These are phyloP conservation scores for Udeniomyces megalosporus DNA, from an alignment of 768 basidiomycete genomes.

Conservation along the genomic window DNA sequence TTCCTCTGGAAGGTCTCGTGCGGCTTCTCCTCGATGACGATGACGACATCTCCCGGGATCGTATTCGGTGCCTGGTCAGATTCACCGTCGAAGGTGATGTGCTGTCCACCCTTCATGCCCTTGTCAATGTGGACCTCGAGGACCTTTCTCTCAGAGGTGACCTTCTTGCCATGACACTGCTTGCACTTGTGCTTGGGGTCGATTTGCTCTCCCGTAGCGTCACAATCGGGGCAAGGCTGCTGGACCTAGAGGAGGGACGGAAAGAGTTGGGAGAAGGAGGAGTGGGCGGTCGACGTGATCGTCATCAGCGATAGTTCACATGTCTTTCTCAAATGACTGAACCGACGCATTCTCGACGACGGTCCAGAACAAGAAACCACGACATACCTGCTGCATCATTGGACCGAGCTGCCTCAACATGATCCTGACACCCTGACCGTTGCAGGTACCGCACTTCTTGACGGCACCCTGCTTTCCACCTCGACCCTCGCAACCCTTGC, in stretches of 20 bases:
- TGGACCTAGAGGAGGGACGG: slow-evolving; percentile 50
- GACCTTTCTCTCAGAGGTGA: slow-evolving; percentile 82
- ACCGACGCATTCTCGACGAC: neutral
- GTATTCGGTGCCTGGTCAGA: slow-evolving; percentile 81
- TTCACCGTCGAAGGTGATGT: slow-evolving; percentile 73
- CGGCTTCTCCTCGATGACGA: slow-evolving; percentile 81
- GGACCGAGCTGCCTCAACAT: slow-evolving; percentile 95
- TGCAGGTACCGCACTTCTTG: slow-evolving; percentile 55
- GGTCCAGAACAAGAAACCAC: neutral
- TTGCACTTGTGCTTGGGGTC: slow-evolving; percentile 82
- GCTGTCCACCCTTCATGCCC: slow-evolving; percentile 90
- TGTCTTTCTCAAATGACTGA: neutral
- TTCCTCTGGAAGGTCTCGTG: slow-evolving; percentile 77
- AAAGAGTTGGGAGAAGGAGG: no score
- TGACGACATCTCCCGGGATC: slow-evolving; percentile 83
- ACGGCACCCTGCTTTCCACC: slow-evolving; percentile 97
- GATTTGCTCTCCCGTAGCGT: slow-evolving; percentile 87
- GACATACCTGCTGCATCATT: slow-evolving; percentile 59
- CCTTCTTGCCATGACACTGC: slow-evolving; percentile 89
- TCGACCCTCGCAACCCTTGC: slow-evolving; percentile 81
- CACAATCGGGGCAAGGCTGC: slow-evolving; percentile 82
- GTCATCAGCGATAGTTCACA: no score
- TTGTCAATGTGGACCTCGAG: slow-evolving; percentile 96
- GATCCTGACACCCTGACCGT: slow-evolving; percentile 77
- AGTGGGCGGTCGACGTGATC: no score